Evolutionary conservation across 2,329 filamentous ascomycete species (phyloP).

Genomic region (Dactylellina parvicollis): DNA sequence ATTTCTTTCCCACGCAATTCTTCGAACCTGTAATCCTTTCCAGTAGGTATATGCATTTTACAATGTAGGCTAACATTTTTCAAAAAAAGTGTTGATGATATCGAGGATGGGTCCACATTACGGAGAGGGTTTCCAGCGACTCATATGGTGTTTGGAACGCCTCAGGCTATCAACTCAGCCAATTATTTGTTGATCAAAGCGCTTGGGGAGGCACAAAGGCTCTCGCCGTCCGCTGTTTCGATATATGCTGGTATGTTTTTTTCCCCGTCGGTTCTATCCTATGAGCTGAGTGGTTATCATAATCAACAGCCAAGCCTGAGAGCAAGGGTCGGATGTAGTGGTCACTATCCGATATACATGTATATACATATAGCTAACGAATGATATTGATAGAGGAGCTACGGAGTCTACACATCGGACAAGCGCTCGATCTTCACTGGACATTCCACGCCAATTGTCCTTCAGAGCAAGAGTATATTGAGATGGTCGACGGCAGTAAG

Average conservation of each 20-base stretch:
- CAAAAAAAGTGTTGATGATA: slow-evolving; percentile 15
- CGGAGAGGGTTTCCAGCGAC: slow-evolving; percentile 12
- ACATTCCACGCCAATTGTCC: slow-evolving; percentile 13
- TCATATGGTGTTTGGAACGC: slow-evolving; percentile 27
- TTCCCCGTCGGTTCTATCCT: background rate
- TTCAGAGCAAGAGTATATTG: slow-evolving; percentile 22
- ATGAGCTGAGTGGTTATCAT: no score
- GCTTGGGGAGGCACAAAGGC: background rate
- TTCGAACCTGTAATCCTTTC: no score
- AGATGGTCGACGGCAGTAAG: slow-evolving; percentile 37
- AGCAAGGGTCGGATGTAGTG: no score
- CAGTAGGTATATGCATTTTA: no score
- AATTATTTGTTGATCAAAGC: slow-evolving; percentile 15
- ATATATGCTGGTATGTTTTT: slow-evolving; percentile 2
- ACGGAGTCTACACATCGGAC: slow-evolving; percentile 24
- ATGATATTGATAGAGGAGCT: slow-evolving; percentile 13
- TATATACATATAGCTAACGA: background rate
- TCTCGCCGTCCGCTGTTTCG: background rate
- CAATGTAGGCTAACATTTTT: background rate
- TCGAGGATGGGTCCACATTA: slow-evolving; percentile 15
- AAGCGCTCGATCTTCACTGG: slow-evolving; percentile 32
- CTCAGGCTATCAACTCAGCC: slow-evolving; percentile 20
- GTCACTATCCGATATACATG: no score
- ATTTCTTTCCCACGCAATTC: no score
- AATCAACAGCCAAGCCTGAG: no score